Evolutionary conservation across 495 filamentous ascomycete genomes (phyloP), one percentile per base, ranked within the genome.

Genomic region (Hypoxylon fuscum): DNA sequence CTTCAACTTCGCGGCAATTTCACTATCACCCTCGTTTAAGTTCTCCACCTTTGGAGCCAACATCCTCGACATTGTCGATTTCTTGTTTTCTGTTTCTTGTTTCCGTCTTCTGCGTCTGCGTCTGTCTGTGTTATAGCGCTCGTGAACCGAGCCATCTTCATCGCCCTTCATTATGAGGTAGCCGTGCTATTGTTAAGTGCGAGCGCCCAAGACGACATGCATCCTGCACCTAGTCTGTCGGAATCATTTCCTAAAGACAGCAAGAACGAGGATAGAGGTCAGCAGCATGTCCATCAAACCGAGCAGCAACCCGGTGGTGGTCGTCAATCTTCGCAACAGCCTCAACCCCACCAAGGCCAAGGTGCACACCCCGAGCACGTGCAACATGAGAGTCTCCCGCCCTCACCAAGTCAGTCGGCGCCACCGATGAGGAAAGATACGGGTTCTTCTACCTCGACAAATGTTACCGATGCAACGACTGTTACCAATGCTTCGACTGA

Each of bases 361-460:
- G 54, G 44, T 51, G 54, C 70, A 59, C 64, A 62, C 12, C 55
- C 70, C 35, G 65, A 71, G 55, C 66, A 68, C 52, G 55, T 68
- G 69, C 62, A 68, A 37, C 54, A 54, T 57, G 75, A 72, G 41
- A 68, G 71, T 41, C 72, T 71, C 60, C 72, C 48, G 27, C 45
- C 60, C 48, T 72, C 70, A 29, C 59, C 72, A 49, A 72, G 65
- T 49, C 71, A 67, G 64, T 68, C 74, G 46, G 73, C 76, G 53
- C 64, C 77, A 48, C 77, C 76, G 18, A 55, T 69, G 57, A 77
- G 79, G 67, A 78, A 82, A 64, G 75, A 81, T 48, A 82, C 79
- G 14, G 68, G 53, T 44, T 82, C 78, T 41, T 81, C 78, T 23
- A 79, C 70, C 29, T 79, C 79, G 50, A 80, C 79, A 22, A 68